Evolutionary conservation across 345 rosid species (phyloP).

Genomic region (Bruguiera sexangula): DNA sequence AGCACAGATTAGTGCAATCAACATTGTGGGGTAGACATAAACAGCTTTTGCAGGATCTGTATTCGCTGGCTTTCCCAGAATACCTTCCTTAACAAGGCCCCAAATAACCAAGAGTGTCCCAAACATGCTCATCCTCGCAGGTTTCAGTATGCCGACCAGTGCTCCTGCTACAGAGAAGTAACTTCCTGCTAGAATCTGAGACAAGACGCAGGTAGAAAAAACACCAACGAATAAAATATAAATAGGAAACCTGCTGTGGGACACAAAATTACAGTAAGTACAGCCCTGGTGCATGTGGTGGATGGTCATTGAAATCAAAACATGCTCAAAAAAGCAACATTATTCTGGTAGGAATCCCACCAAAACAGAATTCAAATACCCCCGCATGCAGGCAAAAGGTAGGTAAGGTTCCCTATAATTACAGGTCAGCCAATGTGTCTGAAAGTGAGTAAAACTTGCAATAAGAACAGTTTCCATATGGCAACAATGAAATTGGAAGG

Average conservation of each 20-base stretch:
- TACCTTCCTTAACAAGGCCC: constrained; percentile 96
- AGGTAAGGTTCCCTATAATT: not conserved
- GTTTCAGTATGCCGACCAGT: constrained; percentile 68
- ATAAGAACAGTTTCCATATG: not conserved
- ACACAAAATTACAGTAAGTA: not conserved
- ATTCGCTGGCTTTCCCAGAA: constrained; percentile 67
- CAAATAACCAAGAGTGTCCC: constrained; percentile 76
- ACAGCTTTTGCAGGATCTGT: constrained; percentile 64
- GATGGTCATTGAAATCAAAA: not conserved
- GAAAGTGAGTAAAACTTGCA: not conserved
- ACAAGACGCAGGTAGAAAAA: not conserved
- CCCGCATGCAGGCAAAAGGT: not conserved
- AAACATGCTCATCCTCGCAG: constrained; percentile 95
- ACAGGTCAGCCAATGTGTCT: not conserved
- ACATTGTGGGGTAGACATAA: constrained; percentile 78
- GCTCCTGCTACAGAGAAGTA: constrained; percentile 91
- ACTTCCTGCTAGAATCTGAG: constrained; percentile 93
- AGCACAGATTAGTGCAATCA: constrained; percentile 72
- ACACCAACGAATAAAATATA: not conserved
- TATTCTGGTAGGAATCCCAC: not conserved
- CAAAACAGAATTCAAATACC: not conserved
- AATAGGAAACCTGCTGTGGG: not conserved
- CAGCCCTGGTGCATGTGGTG: not conserved
- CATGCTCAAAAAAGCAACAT: not conserved
- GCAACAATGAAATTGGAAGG: not conserved